These are phyloP conservation scores for Hypoxylon sp. DNA, from an alignment of 2,329 filamentous ascomycete genomes.

Conservation along the genomic window DNA sequence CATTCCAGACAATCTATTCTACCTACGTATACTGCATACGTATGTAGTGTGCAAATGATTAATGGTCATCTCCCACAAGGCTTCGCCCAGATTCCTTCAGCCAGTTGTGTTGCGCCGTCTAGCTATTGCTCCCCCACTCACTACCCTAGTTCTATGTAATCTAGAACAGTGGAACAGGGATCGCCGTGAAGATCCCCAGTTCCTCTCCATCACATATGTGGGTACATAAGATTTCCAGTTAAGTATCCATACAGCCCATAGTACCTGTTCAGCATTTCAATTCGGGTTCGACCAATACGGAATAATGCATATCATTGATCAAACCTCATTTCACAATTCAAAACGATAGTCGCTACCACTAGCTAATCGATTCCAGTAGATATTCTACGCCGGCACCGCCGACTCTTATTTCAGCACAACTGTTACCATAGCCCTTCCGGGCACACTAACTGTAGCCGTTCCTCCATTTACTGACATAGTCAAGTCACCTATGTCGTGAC, in stretches of 20 bases:
- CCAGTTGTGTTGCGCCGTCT: conserved; percentile 3
- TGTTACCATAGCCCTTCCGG: conserved; percentile 34
- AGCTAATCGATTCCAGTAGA: background rate
- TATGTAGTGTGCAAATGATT: too few relatives aligned
- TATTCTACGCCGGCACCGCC: conserved; percentile 13
- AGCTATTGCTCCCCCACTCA: conserved; percentile 5
- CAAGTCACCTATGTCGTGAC: conserved; percentile 42
- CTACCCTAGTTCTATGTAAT: background rate
- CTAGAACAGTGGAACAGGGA: conserved; percentile 19
- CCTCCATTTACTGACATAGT: conserved; percentile 18
- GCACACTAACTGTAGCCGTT: conserved; percentile 26
- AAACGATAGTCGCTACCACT: too few relatives aligned
- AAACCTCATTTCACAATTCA: background rate
- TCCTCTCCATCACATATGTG: background rate
- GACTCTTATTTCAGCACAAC: conserved; percentile 29
- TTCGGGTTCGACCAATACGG: background rate
- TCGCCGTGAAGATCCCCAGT: background rate
- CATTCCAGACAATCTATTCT: conserved; percentile 13
- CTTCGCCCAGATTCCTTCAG: conserved; percentile 1
- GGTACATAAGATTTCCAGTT: background rate
- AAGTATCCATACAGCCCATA: too few relatives aligned
- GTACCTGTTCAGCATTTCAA: background rate
- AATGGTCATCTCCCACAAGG: conserved; percentile 17
- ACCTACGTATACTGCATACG: background rate
- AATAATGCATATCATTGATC: background rate